Base-by-base conservation (phyloP, 2,329 filamentous ascomycete species). In the Anthostomella pinea region DNA sequence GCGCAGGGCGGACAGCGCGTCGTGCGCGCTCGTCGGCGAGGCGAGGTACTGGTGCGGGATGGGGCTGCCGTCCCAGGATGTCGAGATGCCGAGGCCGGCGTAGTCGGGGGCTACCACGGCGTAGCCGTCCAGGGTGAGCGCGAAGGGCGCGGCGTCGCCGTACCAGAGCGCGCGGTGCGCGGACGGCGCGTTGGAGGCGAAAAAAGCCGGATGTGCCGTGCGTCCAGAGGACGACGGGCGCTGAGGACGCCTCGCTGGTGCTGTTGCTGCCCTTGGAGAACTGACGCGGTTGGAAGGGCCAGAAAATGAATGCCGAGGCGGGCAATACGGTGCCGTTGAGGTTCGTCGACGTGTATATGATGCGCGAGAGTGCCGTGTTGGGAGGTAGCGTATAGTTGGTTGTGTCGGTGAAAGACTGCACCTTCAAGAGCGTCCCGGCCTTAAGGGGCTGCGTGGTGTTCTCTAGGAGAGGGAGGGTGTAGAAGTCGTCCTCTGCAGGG, bases 251-350 rank as follows among this genome's bases (percentile, higher is more conserved):
- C n/a, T 11, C 9, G 23, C 3, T 40, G 35, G 18, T 39, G 29
- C 7, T 16, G 9, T 23, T 6, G 2, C 34, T 36, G 22, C n/a
- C 26, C 9, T n/a, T n/a, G n/a, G n/a, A n/a, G 23, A 46, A 44
- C 9, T 18, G 33, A 16, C 39, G 33, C 10, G 43, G 30, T 16
- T 24, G 32, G 33, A 58, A 75, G 0, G 72, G 72, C 69, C 69
- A 75, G 1, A 76, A 62, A 9, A 76, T 54, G 48, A 63, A 73
- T 2, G 64, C 72, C 1, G 70, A 73, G 7, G 69, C 65, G 1
- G 72, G 72, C 2, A 75, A 51, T 0, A 60, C 39, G 1, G 63
- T 65, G 3, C 68, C 67, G 38, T 73, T 70, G 15, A 66, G 42
- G n/a, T 61, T 64, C 14, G 57, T 60, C 0, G 69, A 68, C 14